A percentile compares a stretch with the other conserved stretches of the same genome.
These are phyloP conservation scores for Dryadomyces quercus-mongolicae DNA, from an alignment of 2,329 filamentous ascomycete species.

Conservation along the genomic window DNA sequence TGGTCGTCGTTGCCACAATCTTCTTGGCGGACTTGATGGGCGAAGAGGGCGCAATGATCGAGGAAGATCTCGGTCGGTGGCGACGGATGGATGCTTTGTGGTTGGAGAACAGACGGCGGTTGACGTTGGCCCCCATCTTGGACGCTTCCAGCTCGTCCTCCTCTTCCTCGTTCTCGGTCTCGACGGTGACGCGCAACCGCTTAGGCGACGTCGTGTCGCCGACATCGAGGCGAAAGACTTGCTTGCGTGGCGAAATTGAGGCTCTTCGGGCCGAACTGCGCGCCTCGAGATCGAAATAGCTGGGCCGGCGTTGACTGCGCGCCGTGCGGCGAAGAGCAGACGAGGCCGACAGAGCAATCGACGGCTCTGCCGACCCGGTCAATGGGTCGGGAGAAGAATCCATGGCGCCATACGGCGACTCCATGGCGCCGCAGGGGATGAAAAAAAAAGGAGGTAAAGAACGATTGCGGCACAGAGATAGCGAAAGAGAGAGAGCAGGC, in stretches of 20 bases:
- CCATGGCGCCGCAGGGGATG: background rate
- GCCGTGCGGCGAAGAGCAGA: conserved; percentile 27
- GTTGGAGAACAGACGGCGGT: conserved; percentile 21
- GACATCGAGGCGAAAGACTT: conserved; percentile 44
- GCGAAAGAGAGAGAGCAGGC: background rate
- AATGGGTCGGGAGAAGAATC: conserved; percentile 41
- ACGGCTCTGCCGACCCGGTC: conserved; percentile 22
- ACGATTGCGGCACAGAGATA: background rate
- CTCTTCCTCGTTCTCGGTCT: conserved; percentile 26
- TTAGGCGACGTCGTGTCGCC: conserved; percentile 37
- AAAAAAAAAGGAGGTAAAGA: background rate
- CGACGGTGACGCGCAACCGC: conserved; percentile 41
- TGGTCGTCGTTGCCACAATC: conserved; percentile 26
- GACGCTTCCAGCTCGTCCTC: conserved; percentile 5
- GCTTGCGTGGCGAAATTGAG: conserved; percentile 37
- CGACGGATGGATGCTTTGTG: conserved; percentile 23
- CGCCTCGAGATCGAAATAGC: conserved; percentile 22
- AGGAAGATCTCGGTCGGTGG: conserved; percentile 7
- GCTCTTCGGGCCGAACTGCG: conserved; percentile 9
- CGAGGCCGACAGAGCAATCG: conserved; percentile 1
- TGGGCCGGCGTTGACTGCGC: conserved; percentile 28
- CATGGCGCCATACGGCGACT: conserved; percentile 12
- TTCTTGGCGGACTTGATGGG: conserved; percentile 13
- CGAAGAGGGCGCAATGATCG: background rate
- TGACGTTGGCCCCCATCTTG: conserved; percentile 16